Conservation (phyloP, 2,329 filamentous ascomycete species). For the Penicillium sp. region DNA sequence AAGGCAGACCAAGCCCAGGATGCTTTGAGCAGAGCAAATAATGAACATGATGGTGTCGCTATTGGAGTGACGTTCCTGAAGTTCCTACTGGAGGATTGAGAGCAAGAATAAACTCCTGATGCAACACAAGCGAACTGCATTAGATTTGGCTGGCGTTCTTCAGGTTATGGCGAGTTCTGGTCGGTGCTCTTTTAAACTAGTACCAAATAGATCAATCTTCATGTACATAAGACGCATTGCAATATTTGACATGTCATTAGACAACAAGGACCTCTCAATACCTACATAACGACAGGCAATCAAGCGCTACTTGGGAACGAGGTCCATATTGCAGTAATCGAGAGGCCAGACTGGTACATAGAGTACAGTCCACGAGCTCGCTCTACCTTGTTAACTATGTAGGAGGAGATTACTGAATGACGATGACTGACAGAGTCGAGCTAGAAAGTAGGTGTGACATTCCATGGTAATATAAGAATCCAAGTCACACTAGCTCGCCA, state of each 20-base stretch:
- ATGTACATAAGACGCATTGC: background rate
- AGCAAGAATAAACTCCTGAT: background rate
- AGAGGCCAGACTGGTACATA: too few relatives aligned
- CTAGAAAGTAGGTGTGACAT: background rate
- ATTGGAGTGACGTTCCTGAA: conserved; percentile 73
- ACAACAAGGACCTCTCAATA: background rate
- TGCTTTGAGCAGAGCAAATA: conserved; percentile 63
- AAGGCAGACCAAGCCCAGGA: conserved; percentile 67
- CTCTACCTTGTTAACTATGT: background rate
- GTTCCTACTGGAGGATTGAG: conserved; percentile 63
- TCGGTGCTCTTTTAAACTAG: background rate
- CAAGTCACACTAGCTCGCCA: background rate
- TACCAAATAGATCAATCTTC: background rate
- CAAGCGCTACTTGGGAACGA: background rate
- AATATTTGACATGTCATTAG: background rate
- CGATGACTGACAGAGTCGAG: background rate
- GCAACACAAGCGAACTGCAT: background rate
- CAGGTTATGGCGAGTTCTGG: background rate
- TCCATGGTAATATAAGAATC: background rate
- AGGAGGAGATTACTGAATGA: background rate
- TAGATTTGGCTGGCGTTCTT: background rate
- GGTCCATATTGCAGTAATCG: too few relatives aligned
- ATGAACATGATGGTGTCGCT: conserved; percentile 75
- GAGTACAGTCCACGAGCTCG: background rate
- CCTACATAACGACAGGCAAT: background rate